Evolutionary conservation across 2,329 filamentous ascomycete species (phyloP).

Genomic region (Capronia epimyces): DNA sequence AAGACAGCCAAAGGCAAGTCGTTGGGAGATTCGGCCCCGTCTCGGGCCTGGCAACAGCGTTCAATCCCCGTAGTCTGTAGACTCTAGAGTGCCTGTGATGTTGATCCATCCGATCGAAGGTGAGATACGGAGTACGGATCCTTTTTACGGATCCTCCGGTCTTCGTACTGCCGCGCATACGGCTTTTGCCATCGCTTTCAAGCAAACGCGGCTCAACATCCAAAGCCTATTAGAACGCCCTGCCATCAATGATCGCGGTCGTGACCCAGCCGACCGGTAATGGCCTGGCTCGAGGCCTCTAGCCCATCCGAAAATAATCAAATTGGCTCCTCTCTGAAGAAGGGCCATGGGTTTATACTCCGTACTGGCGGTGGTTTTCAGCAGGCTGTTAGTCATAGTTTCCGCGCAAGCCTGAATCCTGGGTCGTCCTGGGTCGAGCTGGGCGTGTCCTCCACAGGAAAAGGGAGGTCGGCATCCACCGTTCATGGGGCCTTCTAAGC

Average conservation of each 20-base stretch:
- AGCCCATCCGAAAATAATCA: neutral
- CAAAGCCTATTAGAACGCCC: neutral
- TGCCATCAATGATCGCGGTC: neutral
- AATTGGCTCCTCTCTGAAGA: neutral
- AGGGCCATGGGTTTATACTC: neutral
- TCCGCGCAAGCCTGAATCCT: neutral
- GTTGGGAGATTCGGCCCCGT: neutral
- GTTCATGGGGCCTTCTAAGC: neutral
- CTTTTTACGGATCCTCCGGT: no score
- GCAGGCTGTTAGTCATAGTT: constrained; percentile 1
- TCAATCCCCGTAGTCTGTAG: neutral
- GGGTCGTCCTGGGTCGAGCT: no score
- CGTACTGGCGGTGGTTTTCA: neutral
- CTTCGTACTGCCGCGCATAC: no score
- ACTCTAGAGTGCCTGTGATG: neutral
- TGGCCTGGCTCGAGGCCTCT: neutral
- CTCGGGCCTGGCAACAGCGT: constrained; percentile 1
- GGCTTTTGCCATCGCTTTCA: no score
- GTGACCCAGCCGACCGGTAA: neutral
- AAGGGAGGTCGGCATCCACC: neutral
- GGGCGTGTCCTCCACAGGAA: neutral
- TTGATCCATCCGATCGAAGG: neutral
- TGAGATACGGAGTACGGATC: no score
- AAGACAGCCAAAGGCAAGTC: neutral
- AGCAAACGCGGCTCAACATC: neutral